Evolutionary conservation across 1,284 basidiomycete species (phyloP), one percentile per base, ranked within the genome.

Genomic region (Termitomyces sp.): DNA sequence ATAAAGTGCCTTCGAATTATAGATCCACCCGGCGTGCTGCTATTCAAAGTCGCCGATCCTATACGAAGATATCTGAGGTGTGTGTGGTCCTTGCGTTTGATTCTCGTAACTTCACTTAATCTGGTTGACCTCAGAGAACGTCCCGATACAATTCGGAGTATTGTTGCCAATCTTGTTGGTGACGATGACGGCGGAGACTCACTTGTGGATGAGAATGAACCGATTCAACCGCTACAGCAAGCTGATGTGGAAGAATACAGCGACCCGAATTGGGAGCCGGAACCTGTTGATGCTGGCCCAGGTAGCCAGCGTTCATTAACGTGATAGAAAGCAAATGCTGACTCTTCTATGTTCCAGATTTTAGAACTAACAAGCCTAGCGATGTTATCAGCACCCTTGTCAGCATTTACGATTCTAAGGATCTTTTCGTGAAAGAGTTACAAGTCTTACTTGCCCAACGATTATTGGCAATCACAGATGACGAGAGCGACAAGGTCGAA

Each of bases 301-400:
- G 88, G 90, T 91, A 57, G 28, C 47, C 13, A 45, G 26, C 33
- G 12, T 6, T 43, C 48, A 12, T 38, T 30, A 21, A 2, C 13
- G 43, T 43, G 1, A 24, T 15, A 33, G 34, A 51, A 13, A 28
- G 21, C 8, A 36, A n/a, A 40, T 53, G 8, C 5, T 24, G 26
- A 24, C n/a, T 24, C 19, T 36, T n/a, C 34, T 49, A 17, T 31
- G 1, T 17, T 52, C 56, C 47, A 94, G 94, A 94, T 61, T 97
- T 95, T 73, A 81, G 92, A 31, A 84, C 89, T 0, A 92, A 88
- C 65, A 93, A 90, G 66, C 84, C 89, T 0, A 89, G 88, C 61
- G 94, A 98, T 67, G 84, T 97, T 57, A 88, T 98, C 64, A 94
- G 91, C 66, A 95, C 94, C 0, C 83, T 98, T 1, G 92, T 98